phyloP scores from a whole-genome alignment of 805 yeast genomes.

The Schwanniomyces yamadae region DNA sequence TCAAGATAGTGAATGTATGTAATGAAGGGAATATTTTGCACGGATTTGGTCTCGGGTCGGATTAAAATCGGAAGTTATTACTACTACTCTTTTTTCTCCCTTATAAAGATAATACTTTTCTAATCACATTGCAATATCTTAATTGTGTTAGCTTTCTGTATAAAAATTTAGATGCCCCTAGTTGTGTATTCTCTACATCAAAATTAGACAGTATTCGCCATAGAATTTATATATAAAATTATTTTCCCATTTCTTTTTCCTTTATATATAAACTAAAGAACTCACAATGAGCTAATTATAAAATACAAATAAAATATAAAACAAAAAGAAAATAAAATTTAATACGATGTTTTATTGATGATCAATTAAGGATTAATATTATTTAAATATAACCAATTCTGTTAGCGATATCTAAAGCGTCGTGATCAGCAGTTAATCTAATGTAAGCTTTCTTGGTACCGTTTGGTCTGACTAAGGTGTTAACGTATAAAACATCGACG shows the following conservation, averaged over 20 bases:
- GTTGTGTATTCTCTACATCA: background rate
- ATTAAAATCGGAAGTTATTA: constrained; percentile 81
- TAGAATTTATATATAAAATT: constrained; percentile 4
- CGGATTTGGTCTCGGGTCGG: constrained; percentile 88
- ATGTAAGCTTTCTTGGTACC: constrained; percentile 99
- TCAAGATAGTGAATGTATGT: background rate
- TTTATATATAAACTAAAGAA: constrained; percentile 8
- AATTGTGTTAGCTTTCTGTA: background rate
- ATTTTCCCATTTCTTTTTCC: constrained; percentile 9
- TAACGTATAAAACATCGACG: constrained; percentile 89
- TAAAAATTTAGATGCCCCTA: background rate
- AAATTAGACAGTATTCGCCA: background rate
- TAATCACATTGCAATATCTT: background rate
- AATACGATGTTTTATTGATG: constrained; percentile 4
- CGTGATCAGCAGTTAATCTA: constrained; percentile 98
- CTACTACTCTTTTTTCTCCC: constrained; percentile 87
- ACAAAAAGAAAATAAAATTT: constrained; percentile 4
- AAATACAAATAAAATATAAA: constrained; percentile 9
- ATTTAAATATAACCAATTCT: constrained; percentile 96
- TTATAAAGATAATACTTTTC: constrained; percentile 46
- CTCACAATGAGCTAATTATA: constrained; percentile 5
- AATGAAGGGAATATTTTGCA: constrained; percentile 57
- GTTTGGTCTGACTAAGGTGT: constrained; percentile 98
- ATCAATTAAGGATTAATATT: constrained; percentile 5
- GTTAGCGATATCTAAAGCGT: constrained; percentile 99